Conservation (phyloP, 495 filamentous ascomycete species). For the Penicillium steckii region DNA sequence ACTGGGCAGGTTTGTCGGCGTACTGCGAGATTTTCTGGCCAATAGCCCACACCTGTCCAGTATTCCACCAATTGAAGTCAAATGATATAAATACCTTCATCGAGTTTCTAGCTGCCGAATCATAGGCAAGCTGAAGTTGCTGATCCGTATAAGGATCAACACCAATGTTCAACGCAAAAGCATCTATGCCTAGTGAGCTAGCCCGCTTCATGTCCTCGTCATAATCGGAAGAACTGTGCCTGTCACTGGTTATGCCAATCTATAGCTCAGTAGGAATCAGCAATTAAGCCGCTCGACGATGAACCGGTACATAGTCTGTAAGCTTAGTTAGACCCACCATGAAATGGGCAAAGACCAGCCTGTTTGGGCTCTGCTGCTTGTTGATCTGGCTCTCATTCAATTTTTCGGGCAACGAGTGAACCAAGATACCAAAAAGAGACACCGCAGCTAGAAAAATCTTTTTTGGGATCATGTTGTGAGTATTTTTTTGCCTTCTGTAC, state of each 20-base stretch:
- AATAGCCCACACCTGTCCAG: slow-evolving; percentile 38
- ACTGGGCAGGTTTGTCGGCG: slow-evolving; percentile 46
- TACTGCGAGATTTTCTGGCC: slow-evolving; percentile 52
- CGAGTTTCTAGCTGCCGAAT: slow-evolving; percentile 53
- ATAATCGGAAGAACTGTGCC: slow-evolving; percentile 48
- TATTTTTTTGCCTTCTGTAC: not conserved
- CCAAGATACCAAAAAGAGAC: not conserved
- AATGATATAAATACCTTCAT: slow-evolving; percentile 63
- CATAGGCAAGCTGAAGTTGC: slow-evolving; percentile 55
- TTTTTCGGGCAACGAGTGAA: not conserved
- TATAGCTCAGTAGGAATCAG: slow-evolving; percentile 9
- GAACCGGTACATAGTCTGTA: too few relatives aligned
- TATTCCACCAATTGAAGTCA: slow-evolving; percentile 57
- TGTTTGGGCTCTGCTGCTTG: slow-evolving; percentile 14
- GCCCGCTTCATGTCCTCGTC: slow-evolving; percentile 57
- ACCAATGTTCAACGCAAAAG: slow-evolving; percentile 60
- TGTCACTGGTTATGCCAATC: slow-evolving; percentile 55
- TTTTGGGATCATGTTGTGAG: not conserved
- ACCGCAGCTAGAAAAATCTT: not conserved
- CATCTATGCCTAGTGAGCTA: slow-evolving; percentile 55
- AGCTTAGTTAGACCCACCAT: slow-evolving; percentile 48
- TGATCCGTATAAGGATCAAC: slow-evolving; percentile 50
- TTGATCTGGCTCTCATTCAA: not conserved
- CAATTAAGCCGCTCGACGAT: not conserved
- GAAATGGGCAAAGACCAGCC: slow-evolving; percentile 58